Evolutionary conservation across 2,329 filamentous ascomycete genomes (phyloP), one percentile per base, ranked within the genome.

Genomic region (Grosmannia clavigera): DNA sequence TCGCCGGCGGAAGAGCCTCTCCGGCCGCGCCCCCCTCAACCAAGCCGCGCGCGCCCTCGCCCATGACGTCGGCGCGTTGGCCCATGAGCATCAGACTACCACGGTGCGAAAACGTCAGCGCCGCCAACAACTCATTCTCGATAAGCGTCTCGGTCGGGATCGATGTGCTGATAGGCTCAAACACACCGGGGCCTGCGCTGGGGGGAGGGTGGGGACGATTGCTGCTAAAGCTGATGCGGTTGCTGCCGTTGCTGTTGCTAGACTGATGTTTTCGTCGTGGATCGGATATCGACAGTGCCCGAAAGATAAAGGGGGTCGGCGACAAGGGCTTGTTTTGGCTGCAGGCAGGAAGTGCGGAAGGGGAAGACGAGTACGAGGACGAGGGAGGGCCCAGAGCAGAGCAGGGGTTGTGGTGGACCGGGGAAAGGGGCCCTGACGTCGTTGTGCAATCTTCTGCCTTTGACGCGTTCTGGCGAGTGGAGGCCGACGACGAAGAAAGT

Each of bases 31-130:
- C 22, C 5, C 14, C 19, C 12, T 19, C 35, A 6, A 14, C 35
- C 11, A 9, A 11, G 14, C 19, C 22, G 6, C n/a, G 10, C 14
- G 53, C 33, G 11, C 10, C 35, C 12, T 12, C 14, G 12, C 19
- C 10, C 22, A 3, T 16, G 48, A 33, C 59, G 50, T n/a, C 55
- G 12, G 66, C 66, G 61, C 67, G 74, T 67, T 78, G 78, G 58
- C 76, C 77, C 63, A 78, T 76, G 67, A 84, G 76, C 76, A 86
- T 81, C 66, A 86, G 74, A 70, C 82, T 85, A 64, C 83, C 83
- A 65, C 83, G 76, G 63, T 83, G 83, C 61, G 82, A 84, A 68
- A 86, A 86, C 64, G 77, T 77, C 64, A 86, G 70, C 60, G 75
- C 74, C 64, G 73, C 76, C 67, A 85, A 70, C 67, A 81, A 80